Evolutionary conservation across 2,329 filamentous ascomycete species (phyloP), one percentile per base, ranked within the genome.

Genomic region (Xylaria sp.): DNA sequence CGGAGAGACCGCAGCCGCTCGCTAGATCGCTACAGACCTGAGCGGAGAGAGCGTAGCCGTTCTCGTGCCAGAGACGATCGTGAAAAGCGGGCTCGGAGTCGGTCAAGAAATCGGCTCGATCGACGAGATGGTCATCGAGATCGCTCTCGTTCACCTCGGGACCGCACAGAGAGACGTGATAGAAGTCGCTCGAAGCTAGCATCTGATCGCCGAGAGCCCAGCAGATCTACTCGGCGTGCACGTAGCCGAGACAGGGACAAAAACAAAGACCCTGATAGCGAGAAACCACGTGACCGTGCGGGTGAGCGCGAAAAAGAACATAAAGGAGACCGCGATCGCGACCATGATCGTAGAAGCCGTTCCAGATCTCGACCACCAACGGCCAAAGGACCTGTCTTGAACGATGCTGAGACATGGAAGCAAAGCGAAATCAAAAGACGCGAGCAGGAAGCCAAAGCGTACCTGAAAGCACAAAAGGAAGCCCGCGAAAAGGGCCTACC

Each of bases 391-490:
- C 78, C 81, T n/a, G 80, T 80, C 40, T 49, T 73, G 19, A 71
- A 64, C 17, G 73, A 75, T 35, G 69, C 72, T 2, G 84, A 86
- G 67, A 80, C 80, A 15, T 84, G 84, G 80, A 88, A 88, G 71
- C 81, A 84, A 65, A 83, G 83, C 60, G 85, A 87, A 68, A 85
- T 87, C 54, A 84, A 81, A 71, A 85, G 86, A 71, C 82, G 86
- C 52, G 85, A 88, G 71, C 82, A 82, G 64, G 86, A 88, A 73
- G 87, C 87, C 38, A 88, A 87, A 71, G 85, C 85, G 4, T 89
- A 88, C 67, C 76, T 88, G 37, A 85, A 85, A 6, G 85, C 85
- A 2, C 85, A 87, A 67, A 83, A 84, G 63, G 85, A 87, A 66
- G 85, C 86, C 31, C 80, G 83, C 29, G 81, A 81, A 48, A 87